Conservation (phyloP, 2,329 filamentous ascomycete species). For the Penicillium sp. region DNA sequence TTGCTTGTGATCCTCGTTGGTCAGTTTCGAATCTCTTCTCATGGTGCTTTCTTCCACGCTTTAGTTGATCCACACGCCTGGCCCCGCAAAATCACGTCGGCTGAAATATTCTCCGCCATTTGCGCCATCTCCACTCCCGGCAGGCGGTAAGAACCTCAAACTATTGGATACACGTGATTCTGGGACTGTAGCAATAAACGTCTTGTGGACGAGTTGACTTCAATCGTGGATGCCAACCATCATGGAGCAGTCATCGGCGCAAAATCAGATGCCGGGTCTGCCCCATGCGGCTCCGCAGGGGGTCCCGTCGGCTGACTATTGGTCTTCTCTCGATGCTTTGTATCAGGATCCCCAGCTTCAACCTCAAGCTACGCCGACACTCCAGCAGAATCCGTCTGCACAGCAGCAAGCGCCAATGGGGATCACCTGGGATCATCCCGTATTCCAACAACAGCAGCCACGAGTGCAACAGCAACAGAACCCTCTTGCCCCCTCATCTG, state of each 20-base stretch:
- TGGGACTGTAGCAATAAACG: conserved; percentile 13
- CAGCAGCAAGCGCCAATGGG: conserved; percentile 35
- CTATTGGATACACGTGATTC: conserved; percentile 18
- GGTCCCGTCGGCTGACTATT: conserved; percentile 42
- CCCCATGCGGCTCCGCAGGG: conserved; percentile 33
- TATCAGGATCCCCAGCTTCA: conserved; percentile 38
- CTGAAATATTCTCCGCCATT: neutral
- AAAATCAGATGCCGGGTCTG: conserved; percentile 36
- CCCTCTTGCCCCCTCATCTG: conserved; percentile 30
- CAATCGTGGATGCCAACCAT: conserved; percentile 13
- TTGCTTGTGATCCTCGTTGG: conserved; percentile 1
- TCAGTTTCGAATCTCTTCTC: conserved; percentile 14
- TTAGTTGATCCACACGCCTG: conserved; percentile 8
- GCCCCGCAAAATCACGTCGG: conserved; percentile 4
- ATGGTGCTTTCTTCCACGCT: conserved; percentile 14
- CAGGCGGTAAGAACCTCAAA: conserved; percentile 16
- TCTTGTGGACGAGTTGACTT: conserved; percentile 3
- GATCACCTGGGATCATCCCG: conserved; percentile 44
- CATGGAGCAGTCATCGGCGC: conserved; percentile 43
- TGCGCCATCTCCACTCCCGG: conserved; percentile 1
- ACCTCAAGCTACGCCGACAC: conserved; percentile 28
- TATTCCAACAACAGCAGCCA: conserved; percentile 38
- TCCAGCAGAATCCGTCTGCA: conserved; percentile 24
- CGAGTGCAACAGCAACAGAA: conserved; percentile 29
- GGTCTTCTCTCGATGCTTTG: conserved; percentile 41